Evolutionary conservation across 441 rosid species (phyloP), one percentile per base, ranked within the genome.

Genomic region (Macaranga tanarius): DNA sequence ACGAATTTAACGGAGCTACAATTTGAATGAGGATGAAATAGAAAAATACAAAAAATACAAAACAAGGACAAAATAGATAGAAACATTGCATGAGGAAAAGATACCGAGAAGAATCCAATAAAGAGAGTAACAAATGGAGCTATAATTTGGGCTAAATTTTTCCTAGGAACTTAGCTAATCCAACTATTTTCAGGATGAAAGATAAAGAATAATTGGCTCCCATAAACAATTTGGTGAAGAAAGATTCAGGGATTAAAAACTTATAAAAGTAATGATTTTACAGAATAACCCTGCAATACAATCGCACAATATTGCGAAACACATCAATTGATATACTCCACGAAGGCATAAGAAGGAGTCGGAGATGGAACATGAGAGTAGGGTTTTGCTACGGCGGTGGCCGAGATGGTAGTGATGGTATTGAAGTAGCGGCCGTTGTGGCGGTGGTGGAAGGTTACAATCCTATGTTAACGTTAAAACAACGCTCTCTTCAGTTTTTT

Each of bases 261-360:
- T 62, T 22, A 31, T 22, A 47, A 64, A 65, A 58, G 58, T 13
- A 74, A 45, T 7, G 44, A 71, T 77, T 78, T n/a, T 89, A 91
- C 77, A 91, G 86, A 81, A 91, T 91, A 76, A 89, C 94, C 76
- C 90, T 83, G 88, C 94, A 91, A 75, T 91, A 86, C 6, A 89
- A 78, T 67, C 70, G 77, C 73, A 85, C 79, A 68, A 86, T 84
- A 81, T 80, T 89, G 75, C 86, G 84, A 75, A 78, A 79, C 65
- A 81, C 78, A 71, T 80, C 87, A 80, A 87, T 79, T 56, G 79
- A 80, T 65, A 25, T 68, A 72, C 81, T 84, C 64, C 82, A 78
- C 93, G 87, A 87, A 85, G 85, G 85, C 96, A 89, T 90, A n/a
- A n/a, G n/a, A n/a, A n/a, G n/a, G n/a, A n/a, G n/a, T n/a, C n/a